Percentiles rank a stretch among this genome's conserved stretches.
phyloP scores from a whole-genome alignment of 2,329 filamentous ascomycete species.

The Curvularia hawaiiensis region DNA sequence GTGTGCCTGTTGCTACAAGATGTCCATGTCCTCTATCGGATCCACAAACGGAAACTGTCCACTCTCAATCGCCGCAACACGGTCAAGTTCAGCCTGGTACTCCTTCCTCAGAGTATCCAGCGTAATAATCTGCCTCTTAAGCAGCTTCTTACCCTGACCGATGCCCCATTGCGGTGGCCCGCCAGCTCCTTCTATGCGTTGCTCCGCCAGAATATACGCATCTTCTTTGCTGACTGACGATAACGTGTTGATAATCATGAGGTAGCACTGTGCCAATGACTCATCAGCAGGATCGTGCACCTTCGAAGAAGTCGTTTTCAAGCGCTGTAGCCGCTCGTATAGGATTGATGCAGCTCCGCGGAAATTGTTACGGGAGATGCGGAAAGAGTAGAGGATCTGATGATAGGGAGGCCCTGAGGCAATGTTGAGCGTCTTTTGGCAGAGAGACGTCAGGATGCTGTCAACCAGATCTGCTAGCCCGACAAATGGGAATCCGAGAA shows the following conservation, averaged over 20 bases:
- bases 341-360: slow-evolving; percentile 71
- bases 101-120: slow-evolving; percentile 84
- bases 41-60: slow-evolving; percentile 81
- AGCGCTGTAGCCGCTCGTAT: slow-evolving; percentile 60
- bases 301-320: slow-evolving; percentile 50
- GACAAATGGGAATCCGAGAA: slow-evolving; percentile 79
- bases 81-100: slow-evolving; percentile 88
- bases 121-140: slow-evolving; percentile 78
- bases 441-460: slow-evolving; percentile 73
- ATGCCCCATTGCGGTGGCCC: slow-evolving; percentile 36
- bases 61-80: slow-evolving; percentile 84
- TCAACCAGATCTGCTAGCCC: slow-evolving; percentile 80
- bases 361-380: slow-evolving; percentile 83
- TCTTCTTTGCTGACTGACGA: slow-evolving; percentile 83
- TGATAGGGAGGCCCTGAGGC: slow-evolving; percentile 71
- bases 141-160: slow-evolving; percentile 44
- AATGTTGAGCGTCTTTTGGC: slow-evolving; percentile 70
- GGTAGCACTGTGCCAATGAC: slow-evolving; percentile 72
- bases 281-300: slow-evolving; percentile 56
- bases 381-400: slow-evolving; percentile 89
- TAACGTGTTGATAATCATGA: slow-evolving; percentile 92
- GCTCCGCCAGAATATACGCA: slow-evolving; percentile 74
- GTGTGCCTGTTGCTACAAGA: slow-evolving; percentile 33
- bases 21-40: slow-evolving; percentile 44
- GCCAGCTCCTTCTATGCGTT: slow-evolving; percentile 50